These are phyloP conservation scores for Fimicolochytrium jonesii DNA, from an alignment of 192 early-diverging fungal species.

Conservation along the genomic window DNA sequence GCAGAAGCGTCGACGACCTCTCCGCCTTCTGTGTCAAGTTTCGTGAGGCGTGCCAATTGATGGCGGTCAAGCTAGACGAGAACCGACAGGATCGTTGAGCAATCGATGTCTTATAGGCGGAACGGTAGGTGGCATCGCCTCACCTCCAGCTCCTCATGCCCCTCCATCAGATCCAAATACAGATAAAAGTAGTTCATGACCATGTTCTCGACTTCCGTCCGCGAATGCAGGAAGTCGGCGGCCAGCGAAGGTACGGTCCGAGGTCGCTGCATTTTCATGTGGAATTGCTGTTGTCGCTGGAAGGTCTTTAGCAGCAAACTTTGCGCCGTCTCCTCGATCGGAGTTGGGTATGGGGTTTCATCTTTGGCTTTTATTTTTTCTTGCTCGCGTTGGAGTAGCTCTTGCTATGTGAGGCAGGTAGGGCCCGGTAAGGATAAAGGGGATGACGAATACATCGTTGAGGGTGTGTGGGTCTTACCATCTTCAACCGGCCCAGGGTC, in stretches of 20 bases:
- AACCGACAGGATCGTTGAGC: no score
- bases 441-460: no score
- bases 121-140: no score
- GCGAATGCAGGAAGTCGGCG: neutral
- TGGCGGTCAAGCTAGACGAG: slow-evolving; percentile 5
- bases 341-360: slow-evolving; percentile 21
- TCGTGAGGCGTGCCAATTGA: neutral
- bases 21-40: neutral
- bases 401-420: no score
- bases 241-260: no score
- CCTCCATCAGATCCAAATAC: slow-evolving; percentile 17
- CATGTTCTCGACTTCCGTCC: neutral
- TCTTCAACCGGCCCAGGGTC: slow-evolving; percentile 11
- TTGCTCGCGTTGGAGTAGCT: slow-evolving; percentile 9
- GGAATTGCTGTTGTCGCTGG: neutral
- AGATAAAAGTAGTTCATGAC: slow-evolving; percentile 17
- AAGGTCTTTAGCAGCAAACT: slow-evolving; percentile 15
- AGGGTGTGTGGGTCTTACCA: no score
- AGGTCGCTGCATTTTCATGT: no score
- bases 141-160: slow-evolving; percentile 7
- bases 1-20: neutral
- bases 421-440: no score
- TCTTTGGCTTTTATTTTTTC: slow-evolving; percentile 21
- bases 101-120: no score
- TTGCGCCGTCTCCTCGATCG: slow-evolving; percentile 19